Conservation (phyloP, 768 basidiomycete genomes). For the Neoboletus subvelutipes region DNA sequence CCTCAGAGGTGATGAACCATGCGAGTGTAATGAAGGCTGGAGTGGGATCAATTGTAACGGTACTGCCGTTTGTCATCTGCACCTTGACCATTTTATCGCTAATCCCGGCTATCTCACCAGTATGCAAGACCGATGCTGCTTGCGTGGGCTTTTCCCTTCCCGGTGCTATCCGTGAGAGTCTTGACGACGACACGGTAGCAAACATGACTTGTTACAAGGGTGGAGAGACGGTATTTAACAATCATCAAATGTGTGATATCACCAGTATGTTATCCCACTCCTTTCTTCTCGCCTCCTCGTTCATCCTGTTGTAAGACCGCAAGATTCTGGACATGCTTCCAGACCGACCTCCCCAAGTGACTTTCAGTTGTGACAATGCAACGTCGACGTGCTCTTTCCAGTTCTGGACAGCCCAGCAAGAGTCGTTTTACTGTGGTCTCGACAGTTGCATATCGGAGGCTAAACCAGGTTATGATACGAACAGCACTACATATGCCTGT, state of each 20-base stretch:
- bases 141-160: constrained; percentile 77
- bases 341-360: constrained; percentile 89
- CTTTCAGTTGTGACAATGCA: constrained; percentile 81
- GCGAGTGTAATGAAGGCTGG: constrained; percentile 95
- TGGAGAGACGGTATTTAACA: constrained; percentile 90
- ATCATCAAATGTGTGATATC: constrained; percentile 98
- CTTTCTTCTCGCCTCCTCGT: neutral
- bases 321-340: constrained; percentile 95
- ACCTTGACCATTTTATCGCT: neutral
- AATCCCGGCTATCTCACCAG: constrained; percentile 40
- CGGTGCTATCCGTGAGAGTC: constrained; percentile 39
- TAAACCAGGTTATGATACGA: constrained; percentile 56
- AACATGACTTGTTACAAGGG: constrained; percentile 95
- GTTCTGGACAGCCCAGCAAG: constrained; percentile 94
- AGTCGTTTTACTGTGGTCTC: constrained; percentile 94
- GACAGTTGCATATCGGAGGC: constrained; percentile 58
- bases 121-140: constrained; percentile 80
- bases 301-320: constrained; percentile 54
- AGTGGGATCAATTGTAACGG: constrained; percentile 97
- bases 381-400: constrained; percentile 84
- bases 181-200: constrained; percentile 38
- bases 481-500: constrained; percentile 78
- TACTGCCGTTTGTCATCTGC: constrained; percentile 34
- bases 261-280: constrained; percentile 65
- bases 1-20: constrained; percentile 72